Evolutionary conservation across 2,329 filamentous ascomycete genomes (phyloP).

Genomic region (Neofusicoccum cordaticola): DNA sequence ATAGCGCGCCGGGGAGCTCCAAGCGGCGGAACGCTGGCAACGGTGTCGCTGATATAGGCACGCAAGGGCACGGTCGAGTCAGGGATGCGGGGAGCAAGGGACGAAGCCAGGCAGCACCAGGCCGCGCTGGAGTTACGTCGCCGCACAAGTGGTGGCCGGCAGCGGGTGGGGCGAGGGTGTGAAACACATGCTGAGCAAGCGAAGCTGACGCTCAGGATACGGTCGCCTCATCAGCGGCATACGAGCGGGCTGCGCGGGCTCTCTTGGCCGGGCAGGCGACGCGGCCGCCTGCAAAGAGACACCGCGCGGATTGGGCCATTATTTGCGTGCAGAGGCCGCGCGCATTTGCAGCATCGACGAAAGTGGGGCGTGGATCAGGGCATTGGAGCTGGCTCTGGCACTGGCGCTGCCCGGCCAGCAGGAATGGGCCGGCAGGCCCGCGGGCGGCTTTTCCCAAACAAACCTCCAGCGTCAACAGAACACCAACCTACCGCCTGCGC

Average conservation of each 20-base stretch:
- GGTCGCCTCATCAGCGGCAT: neutral
- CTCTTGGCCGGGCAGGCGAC: neutral
- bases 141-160: neutral
- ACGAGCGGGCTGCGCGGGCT: neutral
- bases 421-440: neutral
- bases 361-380: neutral
- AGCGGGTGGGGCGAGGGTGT: neutral
- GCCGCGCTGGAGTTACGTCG: neutral
- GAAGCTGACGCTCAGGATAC: neutral
- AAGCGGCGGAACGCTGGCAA: neutral
- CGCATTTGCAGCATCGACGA: neutral
- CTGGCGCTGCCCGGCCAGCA: neutral
- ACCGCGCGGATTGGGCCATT: neutral
- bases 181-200: neutral
- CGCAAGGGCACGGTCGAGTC: conserved; percentile 9
- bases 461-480: conserved; percentile 12
- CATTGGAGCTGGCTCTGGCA: too few relatives aligned
- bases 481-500: conserved; percentile 1
- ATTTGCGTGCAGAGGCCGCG: neutral
- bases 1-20: neutral
- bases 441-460: conserved; percentile 14
- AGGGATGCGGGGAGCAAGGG: conserved; percentile 6
- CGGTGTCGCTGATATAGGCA: neutral
- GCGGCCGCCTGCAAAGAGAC: neutral
- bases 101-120: neutral